Evolutionary conservation across 805 yeast species (phyloP), one percentile per base, ranked within the genome.

Genomic region (Clavispora phyllophila): DNA sequence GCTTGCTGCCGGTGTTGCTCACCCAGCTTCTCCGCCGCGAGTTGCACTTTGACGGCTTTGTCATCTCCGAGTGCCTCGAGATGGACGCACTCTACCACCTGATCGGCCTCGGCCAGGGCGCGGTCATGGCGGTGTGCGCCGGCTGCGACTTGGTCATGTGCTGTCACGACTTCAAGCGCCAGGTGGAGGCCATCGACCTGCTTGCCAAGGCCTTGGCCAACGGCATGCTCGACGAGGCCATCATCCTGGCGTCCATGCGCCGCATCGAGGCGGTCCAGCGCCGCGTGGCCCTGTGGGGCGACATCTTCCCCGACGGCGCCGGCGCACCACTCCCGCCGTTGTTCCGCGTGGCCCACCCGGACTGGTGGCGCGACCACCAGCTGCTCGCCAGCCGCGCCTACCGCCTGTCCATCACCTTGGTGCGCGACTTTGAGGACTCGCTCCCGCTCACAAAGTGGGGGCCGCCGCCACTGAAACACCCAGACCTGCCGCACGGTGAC

Each of bases 91-190:
- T 80, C 19, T 76, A 77, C 55, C 80, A 77, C 42, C 76, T 78
- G n/a, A 73, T 79, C 39, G 85, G 85, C 4, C 65, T 80, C 28
- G 79, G 81, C n/a, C 85, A 80, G 56, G 85, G 84, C 9, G 81
- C 79, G 0, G 72, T 78, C 7, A 65, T 78, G 53, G 81, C 84
- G 2, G 62, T 79, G n/a, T 70, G 72, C 39, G 85, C 84, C 7
- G 81, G 84, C 5, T 80, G 85, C 59, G 85, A 80, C 55, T 62
- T 80, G 46, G 77, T 80, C 9, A 67, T 80, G 70, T 81, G 80
- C 18, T 80, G 85, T 55, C 81, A 78, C 49, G 78, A 78, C 50
- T 62, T 62, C 51, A 62, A 66, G 14, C 63, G 76, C 26, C 85
- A 80, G 55, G 66, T 70, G 37, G 84, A 80, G 51, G 83, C 83